Evolutionary conservation across 768 basidiomycete genomes (phyloP), one percentile per base, ranked within the genome.

Genomic region (Coprinopsis marcescibilis): DNA sequence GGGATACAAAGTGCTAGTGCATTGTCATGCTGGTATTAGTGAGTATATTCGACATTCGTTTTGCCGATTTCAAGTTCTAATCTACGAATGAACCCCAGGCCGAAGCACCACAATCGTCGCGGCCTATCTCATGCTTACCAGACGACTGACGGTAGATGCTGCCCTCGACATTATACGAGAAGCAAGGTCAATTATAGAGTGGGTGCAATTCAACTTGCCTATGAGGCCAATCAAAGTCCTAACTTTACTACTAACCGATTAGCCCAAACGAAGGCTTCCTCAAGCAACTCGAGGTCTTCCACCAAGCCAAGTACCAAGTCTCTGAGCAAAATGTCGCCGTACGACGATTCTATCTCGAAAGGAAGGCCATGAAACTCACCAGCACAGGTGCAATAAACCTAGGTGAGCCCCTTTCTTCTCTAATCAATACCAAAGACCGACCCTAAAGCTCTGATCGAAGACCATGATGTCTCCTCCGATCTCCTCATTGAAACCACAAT

Each of bases 21-120:
- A 96, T 63, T 95, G 93, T 59, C 84, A 89, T 48, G 90, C 89
- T 19, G 93, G 93, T 20, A 73, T 90, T 64, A 90, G 89, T 89
- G 64, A 61, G 86, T 76, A 3, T 52, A 38, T 11, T 17, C 11
- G 21, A 43, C 14, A 25, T 27, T 33, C 15, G 26, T 35, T 3
- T 45, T 3, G 42, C 38, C 20, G 19, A 38, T 13, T 15, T 8
- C 32, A 52, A 37, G 36, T 48, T 32, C 51, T 24, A 11, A 4
- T 36, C 36, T 37, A 13, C 32, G 14, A 36, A 35, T n/a, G n/a
- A n/a, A n/a, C n/a, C n/a, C n/a, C 40, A 90, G 87, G 87, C 57
- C 79, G 93, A 19, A 92, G 89, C 53, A 81, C 84, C 5, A 85
- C 89, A 2, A 81, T 95, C 38, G 84, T 87, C 5, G 83, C 89